Base-by-base conservation (phyloP, 2,329 filamentous ascomycete genomes). In the Fusarium cicatricum region DNA sequence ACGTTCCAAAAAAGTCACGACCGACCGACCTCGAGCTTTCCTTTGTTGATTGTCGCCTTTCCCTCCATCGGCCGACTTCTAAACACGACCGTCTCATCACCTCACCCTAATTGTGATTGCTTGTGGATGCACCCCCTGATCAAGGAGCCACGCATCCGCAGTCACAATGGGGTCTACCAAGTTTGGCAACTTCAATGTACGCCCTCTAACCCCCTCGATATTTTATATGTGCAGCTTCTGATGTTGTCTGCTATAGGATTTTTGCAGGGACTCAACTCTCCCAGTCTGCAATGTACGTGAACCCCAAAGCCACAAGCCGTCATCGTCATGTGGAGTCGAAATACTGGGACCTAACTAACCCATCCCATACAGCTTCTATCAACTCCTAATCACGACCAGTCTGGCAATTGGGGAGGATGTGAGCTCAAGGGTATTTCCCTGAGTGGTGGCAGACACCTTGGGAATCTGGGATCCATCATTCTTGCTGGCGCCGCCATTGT, bases 391-490 rank as follows among this genome's bases (percentile, higher is more conserved):
- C 80, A 88, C 75, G 80, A 85, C 74, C 86, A 88, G 70, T 75
- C 78, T 63, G 77, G 87, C 72, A 69, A 74, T 58, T 81, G 86
- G 85, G 85, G 80, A 56, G 90, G 90, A 61, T 98, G 94, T 75
- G 76, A 86, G 53, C 79, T 98, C 65, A 83, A 67, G 23, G 94
- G 94, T 61, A 95, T 98, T 65, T 70, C 83, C 9, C 78, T 97
- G 62, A 85, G 86, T 64, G 80, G 81, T 67, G 85, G 78, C 48
- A 80, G 83, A 61, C 77, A 90, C 68, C 78, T 99, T 33, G 90
- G 88, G 31, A 99, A 99, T 72, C 74, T 99, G 64, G 95, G 95
- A n/a, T 96, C 93, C 8, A 97, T 99, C 72, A 65, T 99, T 39
- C 74, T 98, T 34, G 90, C 86, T 59, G 91, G 82, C 59, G 74